phyloP scores from a whole-genome alignment of 2,329 filamentous ascomycete genomes.

The Colletotrichum sp. region DNA sequence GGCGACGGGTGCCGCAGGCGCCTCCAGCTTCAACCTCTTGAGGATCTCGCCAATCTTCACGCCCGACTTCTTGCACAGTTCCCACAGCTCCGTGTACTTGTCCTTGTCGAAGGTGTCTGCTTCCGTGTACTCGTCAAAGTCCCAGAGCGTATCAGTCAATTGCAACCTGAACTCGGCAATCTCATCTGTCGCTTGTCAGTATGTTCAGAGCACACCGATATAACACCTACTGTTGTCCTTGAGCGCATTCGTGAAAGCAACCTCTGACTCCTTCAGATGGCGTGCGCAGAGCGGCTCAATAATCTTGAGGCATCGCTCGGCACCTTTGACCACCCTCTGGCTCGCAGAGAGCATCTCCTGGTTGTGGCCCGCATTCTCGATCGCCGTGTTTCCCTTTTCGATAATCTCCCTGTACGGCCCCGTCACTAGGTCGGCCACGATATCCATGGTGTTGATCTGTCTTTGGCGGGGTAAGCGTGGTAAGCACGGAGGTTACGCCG shows the following conservation, averaged over 20 bases:
- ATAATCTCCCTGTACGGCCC: conserved; percentile 58
- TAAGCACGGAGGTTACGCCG: background rate
- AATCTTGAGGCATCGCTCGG: conserved; percentile 52
- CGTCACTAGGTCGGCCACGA: conserved; percentile 49
- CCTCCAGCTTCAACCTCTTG: conserved; percentile 58
- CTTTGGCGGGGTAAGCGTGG: background rate
- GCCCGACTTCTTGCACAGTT: conserved; percentile 52
- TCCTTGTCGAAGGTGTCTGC: conserved; percentile 54
- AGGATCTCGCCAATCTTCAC: conserved; percentile 55
- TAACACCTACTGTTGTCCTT: conserved; percentile 54
- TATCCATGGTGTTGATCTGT: conserved; percentile 36
- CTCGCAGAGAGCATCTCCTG: conserved; percentile 56
- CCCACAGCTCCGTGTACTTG: conserved; percentile 54
- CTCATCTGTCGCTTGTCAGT: conserved; percentile 41
- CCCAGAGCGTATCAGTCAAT: conserved; percentile 58
- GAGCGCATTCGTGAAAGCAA: conserved; percentile 54
- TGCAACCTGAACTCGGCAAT: conserved; percentile 53
- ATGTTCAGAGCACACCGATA: background rate
- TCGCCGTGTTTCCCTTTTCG: conserved; percentile 52
- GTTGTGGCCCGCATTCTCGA: conserved; percentile 51
- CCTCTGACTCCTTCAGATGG: conserved; percentile 52
- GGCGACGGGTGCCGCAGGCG: background rate
- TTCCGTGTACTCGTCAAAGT: conserved; percentile 61
- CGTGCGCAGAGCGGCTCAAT: conserved; percentile 58
- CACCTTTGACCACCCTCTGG: conserved; percentile 51